Percentiles rank a stretch among this genome's conserved stretches.
These are phyloP conservation scores for Gillenia trifoliata DNA, from an alignment of 306 rosid species.

Conservation along the genomic window DNA sequence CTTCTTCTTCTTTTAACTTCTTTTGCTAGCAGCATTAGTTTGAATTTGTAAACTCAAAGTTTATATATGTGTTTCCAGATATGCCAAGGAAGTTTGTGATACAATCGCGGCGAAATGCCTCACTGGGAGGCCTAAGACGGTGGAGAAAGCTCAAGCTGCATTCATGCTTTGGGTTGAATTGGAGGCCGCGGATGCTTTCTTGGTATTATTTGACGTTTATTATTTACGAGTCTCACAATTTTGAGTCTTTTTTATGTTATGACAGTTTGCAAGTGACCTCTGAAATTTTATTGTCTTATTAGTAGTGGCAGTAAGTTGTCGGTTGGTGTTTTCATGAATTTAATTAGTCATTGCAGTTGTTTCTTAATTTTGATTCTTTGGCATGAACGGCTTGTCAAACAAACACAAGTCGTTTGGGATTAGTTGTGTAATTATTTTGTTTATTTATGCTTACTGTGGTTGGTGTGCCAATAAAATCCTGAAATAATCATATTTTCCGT, in stretches of 20 bases:
- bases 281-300: neutral
- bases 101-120: constrained; percentile 87
- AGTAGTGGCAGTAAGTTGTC: neutral
- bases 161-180: constrained; percentile 94
- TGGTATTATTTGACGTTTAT: no score
- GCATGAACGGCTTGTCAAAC: neutral
- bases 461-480: neutral
- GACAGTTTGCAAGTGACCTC: neutral
- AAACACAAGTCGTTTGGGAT: neutral
- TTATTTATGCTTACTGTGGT: neutral
- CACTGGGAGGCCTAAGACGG: constrained; percentile 96
- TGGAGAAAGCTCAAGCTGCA: constrained; percentile 92
- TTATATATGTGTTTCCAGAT: constrained; percentile 40
- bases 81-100: constrained; percentile 83
- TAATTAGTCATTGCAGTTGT: no score
- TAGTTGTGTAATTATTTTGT: neutral
- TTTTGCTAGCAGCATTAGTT: neutral
- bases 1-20: neutral
- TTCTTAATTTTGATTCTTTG: neutral
- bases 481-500: neutral
- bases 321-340: neutral
- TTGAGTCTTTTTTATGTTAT: neutral
- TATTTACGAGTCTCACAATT: no score
- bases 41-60: constrained; percentile 20
- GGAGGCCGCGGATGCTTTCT: constrained; percentile 88